Evolutionary conservation across 257 asterid genomes (phyloP).

Genomic region (Solanum rostratum): DNA sequence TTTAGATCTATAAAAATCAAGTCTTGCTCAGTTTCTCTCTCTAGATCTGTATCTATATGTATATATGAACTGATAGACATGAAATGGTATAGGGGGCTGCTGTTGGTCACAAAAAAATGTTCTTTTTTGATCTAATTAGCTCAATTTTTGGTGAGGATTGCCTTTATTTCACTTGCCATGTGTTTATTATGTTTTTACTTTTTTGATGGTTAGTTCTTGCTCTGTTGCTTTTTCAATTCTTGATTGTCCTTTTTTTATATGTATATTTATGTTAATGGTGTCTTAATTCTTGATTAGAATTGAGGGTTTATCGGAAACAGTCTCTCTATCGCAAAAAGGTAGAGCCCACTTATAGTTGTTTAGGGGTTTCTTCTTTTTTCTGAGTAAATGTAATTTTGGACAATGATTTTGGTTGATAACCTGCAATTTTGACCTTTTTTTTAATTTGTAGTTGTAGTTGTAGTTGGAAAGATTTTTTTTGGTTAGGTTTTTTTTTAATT

Average conservation of each 20-base stretch:
- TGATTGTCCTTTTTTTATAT: not conserved
- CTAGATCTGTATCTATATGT: not conserved
- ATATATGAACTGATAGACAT: not conserved
- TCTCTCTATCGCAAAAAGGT: not conserved
- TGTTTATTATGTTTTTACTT: not conserved
- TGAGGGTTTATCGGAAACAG: not conserved
- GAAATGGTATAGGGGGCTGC: not conserved
- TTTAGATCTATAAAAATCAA: conserved; percentile 42
- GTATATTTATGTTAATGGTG: not conserved
- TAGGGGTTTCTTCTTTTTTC: not conserved
- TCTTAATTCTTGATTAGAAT: not conserved
- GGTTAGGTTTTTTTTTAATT: not conserved
- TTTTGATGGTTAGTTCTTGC: not conserved
- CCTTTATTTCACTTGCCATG: not conserved
- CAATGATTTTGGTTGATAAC: not conserved
- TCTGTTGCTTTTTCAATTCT: not conserved
- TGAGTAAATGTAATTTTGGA: not conserved
- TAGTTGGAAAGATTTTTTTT: not conserved
- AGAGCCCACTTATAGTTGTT: not conserved
- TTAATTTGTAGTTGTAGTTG: not conserved
- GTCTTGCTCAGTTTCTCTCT: not conserved
- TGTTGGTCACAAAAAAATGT: not conserved
- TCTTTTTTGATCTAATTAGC: not conserved
- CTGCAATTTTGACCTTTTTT: not conserved
- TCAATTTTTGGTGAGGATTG: not conserved